phyloP scores from a whole-genome alignment of 2,329 filamentous ascomycete species.

The Colletotrichum neosansevieriae region DNA sequence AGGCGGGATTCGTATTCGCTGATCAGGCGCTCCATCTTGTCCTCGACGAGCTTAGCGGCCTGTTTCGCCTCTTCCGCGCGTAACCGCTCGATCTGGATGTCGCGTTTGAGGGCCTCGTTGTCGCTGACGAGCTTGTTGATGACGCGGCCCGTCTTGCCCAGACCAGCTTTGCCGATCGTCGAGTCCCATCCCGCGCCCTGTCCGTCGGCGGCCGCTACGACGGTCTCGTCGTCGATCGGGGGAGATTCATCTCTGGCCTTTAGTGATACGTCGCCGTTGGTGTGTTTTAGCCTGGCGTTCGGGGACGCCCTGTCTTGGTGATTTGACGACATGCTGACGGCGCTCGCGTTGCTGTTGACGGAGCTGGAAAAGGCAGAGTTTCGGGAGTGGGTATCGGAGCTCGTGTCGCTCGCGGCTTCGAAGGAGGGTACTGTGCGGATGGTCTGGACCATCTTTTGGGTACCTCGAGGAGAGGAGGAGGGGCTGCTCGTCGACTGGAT shows the following conservation, averaged over 20 bases:
- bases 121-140: constrained; percentile 87
- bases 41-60: constrained; percentile 74
- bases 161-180: constrained; percentile 75
- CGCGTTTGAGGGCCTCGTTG: constrained; percentile 81
- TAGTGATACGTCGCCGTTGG: constrained; percentile 28
- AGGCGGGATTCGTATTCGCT: constrained; percentile 77
- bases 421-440: constrained; percentile 70
- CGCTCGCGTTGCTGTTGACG: constrained; percentile 65
- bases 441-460: constrained; percentile 57
- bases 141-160: constrained; percentile 81
- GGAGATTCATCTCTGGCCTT: constrained; percentile 33
- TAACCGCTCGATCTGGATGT: constrained; percentile 74
- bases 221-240: constrained; percentile 31
- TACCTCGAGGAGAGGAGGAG: constrained; percentile 42
- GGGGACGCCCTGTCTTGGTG: constrained; percentile 48
- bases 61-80: constrained; percentile 79
- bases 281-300: constrained; percentile 52
- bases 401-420: constrained; percentile 61
- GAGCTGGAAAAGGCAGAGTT: constrained; percentile 69
- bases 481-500: constrained; percentile 41
- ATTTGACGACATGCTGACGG: constrained; percentile 56
- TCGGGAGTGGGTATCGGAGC: constrained; percentile 53
- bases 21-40: constrained; percentile 76
- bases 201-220: constrained; percentile 49
- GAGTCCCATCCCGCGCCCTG: constrained; percentile 68